Evolutionary conservation across 192 early-diverging fungal species (phyloP).

Genomic region (Oehlia diaphana): DNA sequence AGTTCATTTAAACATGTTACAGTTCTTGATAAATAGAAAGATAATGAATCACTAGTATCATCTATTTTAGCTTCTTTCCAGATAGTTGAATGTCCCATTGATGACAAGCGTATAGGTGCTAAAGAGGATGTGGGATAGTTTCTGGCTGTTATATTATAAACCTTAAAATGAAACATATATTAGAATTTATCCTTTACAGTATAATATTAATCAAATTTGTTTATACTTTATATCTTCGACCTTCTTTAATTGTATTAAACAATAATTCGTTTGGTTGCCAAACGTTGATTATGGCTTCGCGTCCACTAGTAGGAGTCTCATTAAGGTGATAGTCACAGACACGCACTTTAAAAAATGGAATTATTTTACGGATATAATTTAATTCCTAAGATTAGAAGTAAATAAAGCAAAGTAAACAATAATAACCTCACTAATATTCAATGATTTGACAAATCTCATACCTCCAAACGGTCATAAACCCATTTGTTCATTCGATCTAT

Average conservation of each 20-base stretch:
- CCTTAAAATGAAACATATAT: conserved; percentile 9
- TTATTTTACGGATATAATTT: conserved; percentile 34
- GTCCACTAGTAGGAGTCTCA: background rate
- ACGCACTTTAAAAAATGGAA: conserved; percentile 45
- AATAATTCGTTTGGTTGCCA: conserved; percentile 46
- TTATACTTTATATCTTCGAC: conserved; percentile 52
- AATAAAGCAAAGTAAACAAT: background rate
- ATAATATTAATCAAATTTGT: conserved; percentile 13
- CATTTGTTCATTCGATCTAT: conserved; percentile 1
- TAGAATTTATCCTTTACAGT: background rate
- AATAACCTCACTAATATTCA: background rate
- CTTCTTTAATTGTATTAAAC: conserved; percentile 49
- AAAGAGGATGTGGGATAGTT: conserved; percentile 17
- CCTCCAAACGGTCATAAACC: background rate
- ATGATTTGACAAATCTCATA: background rate
- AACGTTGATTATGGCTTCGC: conserved; percentile 47
- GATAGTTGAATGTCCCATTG: conserved; percentile 31
- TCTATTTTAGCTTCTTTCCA: conserved; percentile 32
- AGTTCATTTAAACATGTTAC: conserved; percentile 28
- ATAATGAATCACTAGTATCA: conserved; percentile 1
- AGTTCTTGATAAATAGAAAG: conserved; percentile 38
- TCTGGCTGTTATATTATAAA: conserved; percentile 30
- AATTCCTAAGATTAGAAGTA: background rate
- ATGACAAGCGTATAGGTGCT: conserved; percentile 10
- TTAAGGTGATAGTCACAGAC: conserved; percentile 48